A percentile compares a stretch with the other conserved stretches of the same genome.
phyloP scores from a whole-genome alignment of 2,329 filamentous ascomycete species.

The Aspergillus hiratsukae region DNA sequence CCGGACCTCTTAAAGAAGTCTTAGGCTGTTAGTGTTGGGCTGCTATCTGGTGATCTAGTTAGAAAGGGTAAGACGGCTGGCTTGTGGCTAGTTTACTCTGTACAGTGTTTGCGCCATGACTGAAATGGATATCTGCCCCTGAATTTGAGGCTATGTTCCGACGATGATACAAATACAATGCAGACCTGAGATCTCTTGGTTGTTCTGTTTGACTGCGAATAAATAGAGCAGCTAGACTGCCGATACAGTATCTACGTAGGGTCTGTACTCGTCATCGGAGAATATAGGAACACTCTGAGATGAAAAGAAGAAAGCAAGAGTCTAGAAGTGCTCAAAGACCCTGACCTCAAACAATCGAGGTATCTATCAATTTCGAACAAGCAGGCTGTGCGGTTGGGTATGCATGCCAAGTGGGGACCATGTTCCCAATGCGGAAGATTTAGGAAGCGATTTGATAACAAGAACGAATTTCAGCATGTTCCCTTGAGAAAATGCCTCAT shows the following conservation, averaged over 20 bases:
- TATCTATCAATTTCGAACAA: conserved; percentile 2
- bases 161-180: not conserved
- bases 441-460: conserved; percentile 8
- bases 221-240: too few species aligned
- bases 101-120: not conserved
- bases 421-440: conserved; percentile 12
- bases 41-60: not conserved
- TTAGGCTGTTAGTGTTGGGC: not conserved
- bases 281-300: conserved; percentile 3
- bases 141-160: not conserved
- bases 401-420: conserved; percentile 4
- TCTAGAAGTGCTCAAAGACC: not conserved
- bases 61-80: not conserved
- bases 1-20: conserved; percentile 4
- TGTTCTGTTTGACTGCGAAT: not conserved
- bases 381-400: conserved; percentile 1
- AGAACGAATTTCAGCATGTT: not conserved
- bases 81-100: too few species aligned
- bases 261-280: conserved; percentile 2
- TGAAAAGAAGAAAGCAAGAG: not conserved
- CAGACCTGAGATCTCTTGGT: not conserved
- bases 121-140: not conserved
- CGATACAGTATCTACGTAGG: not conserved
- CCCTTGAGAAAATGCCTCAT: not conserved
- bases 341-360: not conserved